Base-by-base conservation (phyloP, 1,284 basidiomycete species). In the Mixia osmundae region DNA sequence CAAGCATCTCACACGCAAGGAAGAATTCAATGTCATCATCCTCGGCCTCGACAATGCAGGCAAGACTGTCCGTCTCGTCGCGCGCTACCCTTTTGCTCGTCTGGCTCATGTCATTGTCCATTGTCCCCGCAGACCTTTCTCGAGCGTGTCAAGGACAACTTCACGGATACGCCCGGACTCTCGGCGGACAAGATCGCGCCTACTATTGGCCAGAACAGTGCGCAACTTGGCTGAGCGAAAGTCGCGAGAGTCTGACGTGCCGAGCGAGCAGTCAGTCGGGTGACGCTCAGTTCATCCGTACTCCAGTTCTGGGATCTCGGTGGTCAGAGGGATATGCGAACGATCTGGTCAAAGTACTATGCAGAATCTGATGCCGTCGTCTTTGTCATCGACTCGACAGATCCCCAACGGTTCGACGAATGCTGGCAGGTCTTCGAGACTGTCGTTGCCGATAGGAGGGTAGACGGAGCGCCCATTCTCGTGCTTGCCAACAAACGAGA, bases 401-500 rank as follows among this genome's bases (percentile, higher is more conserved):
- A 91, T 60, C 27, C 30, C 7, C 77, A 77, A 49, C 61, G 82
- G 25, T 58, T 91, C 29, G 69, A 72, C 38, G 83, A 89, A 60
- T 77, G 77, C 10, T 91, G 83, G 83, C 76, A 80, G 46, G 82
- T 83, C 5, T 91, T 94, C 50, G 82, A 87, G 52, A 65, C 68
- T 8, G 78, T 89, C 3, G 65, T 87, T 8, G 75, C 74, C 22
- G 69, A 76, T 2, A 80, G 77, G 0, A 72, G 80, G 45, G 78
- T 85, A 18, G 69, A 89, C 22, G 75, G 76, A 38, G 69, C 89
- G 0, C 85, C 83, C 0, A 63, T 89, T 1, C 63, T 91, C 4
- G 67, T 91, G 5, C 63, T 89, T 5, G 85, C 82, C 11, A 91
- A 91, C 59, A 91, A 94, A 56, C 85, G 87, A 54, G 83, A 91